Base-by-base conservation (phyloP, 495 filamentous ascomycete genomes). In the Aspergillus sparsus region DNA sequence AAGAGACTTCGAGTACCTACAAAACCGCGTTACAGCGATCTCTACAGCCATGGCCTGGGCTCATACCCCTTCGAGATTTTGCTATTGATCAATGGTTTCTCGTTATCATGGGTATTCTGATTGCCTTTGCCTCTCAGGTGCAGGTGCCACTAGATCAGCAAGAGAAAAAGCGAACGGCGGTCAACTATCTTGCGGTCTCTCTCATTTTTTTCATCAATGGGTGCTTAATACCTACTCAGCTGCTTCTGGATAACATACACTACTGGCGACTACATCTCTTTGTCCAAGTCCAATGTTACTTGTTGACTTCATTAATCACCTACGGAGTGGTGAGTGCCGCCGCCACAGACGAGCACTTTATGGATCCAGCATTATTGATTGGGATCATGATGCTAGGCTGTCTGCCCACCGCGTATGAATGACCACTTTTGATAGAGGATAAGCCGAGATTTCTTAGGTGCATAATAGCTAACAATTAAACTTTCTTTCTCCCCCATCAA, bases 141-240 rank as follows among this genome's bases (percentile, higher is more conserved):
- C 77, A 78, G 58, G 73, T 77, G 4, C 72, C 75, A 0, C 16
- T 13, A 3, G 36, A 65, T 1, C 62, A 70, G 9, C 77, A 78
- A 55, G 50, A 68, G 6, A 47, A 58, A 31, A 79, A 78, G 54
- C 49, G 69, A 53, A 67, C 59, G 2, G 51, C 74, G 2, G 60
- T 74, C 9, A 72, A 68, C 33, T 79, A 79, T 57, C 62, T 77
- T 6, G 64, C 61, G 49, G 69, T 77, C 12, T 59, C 67, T 27
- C 57, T 77, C 35, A 78, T 78, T 53, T 78, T 78, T 61, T 69
- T 78, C 62, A 66, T 75, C 35, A 79, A 73, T 6, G 77, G 77
- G 6, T 73, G 74, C 56, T 78, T 74, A 0, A 62, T 79, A 0
- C 64, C 75, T 5, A 75, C 74, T 1, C 68, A 62, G 18, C 58